phyloP scores from a whole-genome alignment of 805 yeast species.

The Cyberlindnera lachancei region DNA sequence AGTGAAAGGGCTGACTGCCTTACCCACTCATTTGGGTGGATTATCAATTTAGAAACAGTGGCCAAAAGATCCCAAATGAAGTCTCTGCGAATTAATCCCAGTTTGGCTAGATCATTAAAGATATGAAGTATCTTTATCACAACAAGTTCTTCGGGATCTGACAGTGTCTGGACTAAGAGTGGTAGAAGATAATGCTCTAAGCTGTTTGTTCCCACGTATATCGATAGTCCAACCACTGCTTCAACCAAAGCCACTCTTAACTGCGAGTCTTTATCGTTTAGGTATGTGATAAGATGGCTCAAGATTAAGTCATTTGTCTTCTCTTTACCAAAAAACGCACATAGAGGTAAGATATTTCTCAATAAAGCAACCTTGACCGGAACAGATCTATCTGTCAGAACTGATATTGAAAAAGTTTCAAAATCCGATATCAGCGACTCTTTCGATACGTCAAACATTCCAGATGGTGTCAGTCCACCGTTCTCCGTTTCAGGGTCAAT shows the following conservation, averaged over 20 bases:
- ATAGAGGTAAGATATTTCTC: conserved; percentile 64
- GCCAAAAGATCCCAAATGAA: conserved; percentile 49
- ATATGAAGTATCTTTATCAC: conserved; percentile 60
- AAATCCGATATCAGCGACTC: conserved; percentile 44
- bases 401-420: conserved; percentile 53
- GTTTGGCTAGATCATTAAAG: conserved; percentile 44
- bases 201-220: conserved; percentile 73
- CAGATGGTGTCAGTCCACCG: conserved; percentile 26
- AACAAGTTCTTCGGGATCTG: conserved; percentile 80
- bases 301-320: conserved; percentile 82
- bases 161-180: conserved; percentile 69
- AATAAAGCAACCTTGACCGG: conserved; percentile 66
- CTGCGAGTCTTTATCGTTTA: conserved; percentile 69
- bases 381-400: conserved; percentile 64
- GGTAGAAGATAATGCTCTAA: conserved; percentile 88
- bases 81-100: conserved; percentile 47
- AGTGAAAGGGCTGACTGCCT: conserved; percentile 60
- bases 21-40: conserved; percentile 87
- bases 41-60: conserved; percentile 45
- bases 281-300: conserved; percentile 85
- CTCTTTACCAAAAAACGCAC: conserved; percentile 78
- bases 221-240: conserved; percentile 64
- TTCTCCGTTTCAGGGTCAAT: conserved; percentile 40
- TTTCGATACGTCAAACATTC: conserved; percentile 31
- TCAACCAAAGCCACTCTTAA: conserved; percentile 66